Base-by-base conservation (phyloP, 306 rosid species). In the Lotus japonicus region DNA sequence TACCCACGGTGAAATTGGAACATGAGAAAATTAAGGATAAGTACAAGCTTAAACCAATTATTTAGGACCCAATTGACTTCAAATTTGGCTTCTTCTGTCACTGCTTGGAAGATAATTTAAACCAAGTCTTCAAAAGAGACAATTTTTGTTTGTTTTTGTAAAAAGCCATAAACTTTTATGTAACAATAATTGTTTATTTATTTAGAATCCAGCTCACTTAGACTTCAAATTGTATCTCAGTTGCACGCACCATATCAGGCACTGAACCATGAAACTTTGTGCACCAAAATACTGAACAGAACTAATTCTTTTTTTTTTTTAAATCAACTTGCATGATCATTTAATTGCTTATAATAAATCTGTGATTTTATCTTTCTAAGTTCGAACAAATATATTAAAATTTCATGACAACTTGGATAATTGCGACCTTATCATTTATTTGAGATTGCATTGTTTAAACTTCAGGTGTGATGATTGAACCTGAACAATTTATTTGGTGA, bases 41-140 rank as follows among this genome's bases (percentile, higher is more conserved):
- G 8, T 55, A 45, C 31, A 51, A 39, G 50, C 3, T 13, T 14
- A 38, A 36, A 50, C 23, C 55, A 63, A 70, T 76, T 70, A 77
- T 56, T 63, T 11, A 36, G 61, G 67, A 21, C 48, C 41, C 53
- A 70, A 53, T 70, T 75, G 75, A 60, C 75, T 62, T 54, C 72
- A 33, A 69, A 62, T 70, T 77, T 62, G 81, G 67, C 77, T 45
- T 54, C 46, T 45, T 36, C 31, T 21, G 28, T 2, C 16, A 8
- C 1, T 7, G n/a, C 3, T 36, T 66, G 28, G 0, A 31, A 26
- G 31, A 33, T 17, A 68, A 23, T 21, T 21, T 35, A 51, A 51
- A 51, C 33, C 23, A 66, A 66, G 79, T 58, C 79, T 21, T 66
- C 51, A 13, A 65, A 56, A 55, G 66, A 46, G 43, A 35, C 9